Evolutionary conservation across 1,139 yeast genomes (phyloP).

Genomic region (Geotrichum phurueaensis): DNA sequence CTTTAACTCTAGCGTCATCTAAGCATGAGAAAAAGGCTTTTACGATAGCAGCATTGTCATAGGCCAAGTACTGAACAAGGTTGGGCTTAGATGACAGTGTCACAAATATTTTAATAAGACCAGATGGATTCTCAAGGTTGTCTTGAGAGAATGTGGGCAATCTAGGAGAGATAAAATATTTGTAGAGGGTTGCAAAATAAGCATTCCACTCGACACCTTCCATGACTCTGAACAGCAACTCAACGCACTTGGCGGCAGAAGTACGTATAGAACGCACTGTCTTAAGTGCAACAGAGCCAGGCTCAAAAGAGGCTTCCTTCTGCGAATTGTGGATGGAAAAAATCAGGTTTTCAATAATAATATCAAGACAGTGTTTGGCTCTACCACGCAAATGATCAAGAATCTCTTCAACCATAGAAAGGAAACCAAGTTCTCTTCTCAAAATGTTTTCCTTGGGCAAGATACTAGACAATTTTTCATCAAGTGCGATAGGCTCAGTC

Average conservation of each 20-base stretch:
- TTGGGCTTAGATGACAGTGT: constrained; percentile 53
- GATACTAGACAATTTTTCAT: constrained; percentile 7
- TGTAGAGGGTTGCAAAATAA: constrained; percentile 49
- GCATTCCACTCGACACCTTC: constrained; percentile 44
- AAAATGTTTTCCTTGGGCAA: constrained; percentile 26
- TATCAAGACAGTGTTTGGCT: constrained; percentile 45
- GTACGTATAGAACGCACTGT: constrained; percentile 24
- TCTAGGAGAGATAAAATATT: constrained; percentile 57
- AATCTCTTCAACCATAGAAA: constrained; percentile 60
- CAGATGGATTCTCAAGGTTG: constrained; percentile 77
- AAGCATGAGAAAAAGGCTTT: constrained; percentile 53
- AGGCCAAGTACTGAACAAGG: constrained; percentile 45
- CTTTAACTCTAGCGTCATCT: constrained; percentile 55
- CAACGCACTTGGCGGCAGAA: constrained; percentile 33
- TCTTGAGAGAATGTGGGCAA: constrained; percentile 62
- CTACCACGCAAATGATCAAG: constrained; percentile 58
- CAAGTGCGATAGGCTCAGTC: constrained; percentile 13
- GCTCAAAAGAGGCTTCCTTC: constrained; percentile 8
- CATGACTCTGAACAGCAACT: constrained; percentile 23
- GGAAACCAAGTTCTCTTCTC: constrained; percentile 63
- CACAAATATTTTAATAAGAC: constrained; percentile 62
- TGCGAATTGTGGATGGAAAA: constrained; percentile 56
- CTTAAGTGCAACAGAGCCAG: constrained; percentile 10
- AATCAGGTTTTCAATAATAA: constrained; percentile 55
- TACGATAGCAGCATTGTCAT: constrained; percentile 48